Conservation (phyloP, 108 stramenopile genomes). For the Seminavis robusta region DNA sequence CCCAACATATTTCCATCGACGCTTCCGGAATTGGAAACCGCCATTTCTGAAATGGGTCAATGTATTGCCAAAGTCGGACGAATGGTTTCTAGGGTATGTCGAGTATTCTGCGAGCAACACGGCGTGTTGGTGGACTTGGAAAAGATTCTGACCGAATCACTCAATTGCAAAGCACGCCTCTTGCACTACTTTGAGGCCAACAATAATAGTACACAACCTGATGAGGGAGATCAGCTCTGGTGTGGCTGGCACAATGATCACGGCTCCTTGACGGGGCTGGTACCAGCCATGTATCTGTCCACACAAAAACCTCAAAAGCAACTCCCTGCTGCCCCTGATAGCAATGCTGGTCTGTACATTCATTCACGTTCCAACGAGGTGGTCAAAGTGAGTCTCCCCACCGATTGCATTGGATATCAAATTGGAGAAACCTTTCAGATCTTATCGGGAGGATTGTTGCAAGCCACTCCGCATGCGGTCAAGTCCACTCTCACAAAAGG, state of each 20-base stretch:
- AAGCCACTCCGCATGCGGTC: slow-evolving; percentile 90
- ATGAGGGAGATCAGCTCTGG: slow-evolving; percentile 52
- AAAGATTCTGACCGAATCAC: background rate
- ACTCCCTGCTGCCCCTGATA: slow-evolving; percentile 37
- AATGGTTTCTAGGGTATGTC: slow-evolving; percentile 69
- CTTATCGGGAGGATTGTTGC: slow-evolving; percentile 80
- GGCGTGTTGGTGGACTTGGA: background rate
- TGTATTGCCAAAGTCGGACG: slow-evolving; percentile 69
- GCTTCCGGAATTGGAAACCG: slow-evolving; percentile 65
- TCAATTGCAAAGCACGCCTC: slow-evolving; percentile 75
- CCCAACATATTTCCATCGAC: slow-evolving; percentile 83
- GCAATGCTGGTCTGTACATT: slow-evolving; percentile 75
- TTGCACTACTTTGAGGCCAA: slow-evolving; percentile 82
- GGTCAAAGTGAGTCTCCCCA: slow-evolving; percentile 53
- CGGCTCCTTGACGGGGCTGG: slow-evolving; percentile 84
- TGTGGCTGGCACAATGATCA: slow-evolving; percentile 90
- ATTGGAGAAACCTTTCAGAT: slow-evolving; percentile 90
- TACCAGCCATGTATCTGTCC: slow-evolving; percentile 76
- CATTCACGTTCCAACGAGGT: slow-evolving; percentile 54
- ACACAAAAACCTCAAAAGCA: slow-evolving; percentile 12
- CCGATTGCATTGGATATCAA: slow-evolving; percentile 74
- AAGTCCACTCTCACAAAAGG: background rate
- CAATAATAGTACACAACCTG: background rate
- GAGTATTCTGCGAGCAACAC: slow-evolving; percentile 14
- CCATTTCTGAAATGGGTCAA: slow-evolving; percentile 68